Base-by-base conservation (phyloP, 805 yeast species). In the Yarrowia deformans region DNA sequence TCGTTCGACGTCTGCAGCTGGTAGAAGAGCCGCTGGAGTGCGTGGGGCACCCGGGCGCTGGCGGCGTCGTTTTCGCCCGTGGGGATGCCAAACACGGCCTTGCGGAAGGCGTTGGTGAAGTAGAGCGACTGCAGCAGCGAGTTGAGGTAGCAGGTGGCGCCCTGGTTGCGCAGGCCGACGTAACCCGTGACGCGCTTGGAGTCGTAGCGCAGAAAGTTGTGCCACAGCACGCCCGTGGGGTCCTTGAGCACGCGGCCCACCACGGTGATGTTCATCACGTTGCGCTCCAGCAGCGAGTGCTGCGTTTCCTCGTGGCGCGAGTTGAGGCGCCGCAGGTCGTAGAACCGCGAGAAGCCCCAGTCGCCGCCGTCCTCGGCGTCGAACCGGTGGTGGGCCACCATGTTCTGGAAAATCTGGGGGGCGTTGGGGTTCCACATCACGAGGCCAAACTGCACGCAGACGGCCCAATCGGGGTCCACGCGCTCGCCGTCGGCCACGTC, bases 91-190 rank as follows among this genome's bases (percentile, higher is more conserved):
- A 91, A 94, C 2, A 95, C 98, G 69, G 93, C 85, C 74, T 87
- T 87, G 71, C 98, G 84, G 79, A 95, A 95, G 39, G 82, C 81
- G 72, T 87, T 87, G 0, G 99, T 95, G 75, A 91, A 91, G 77
- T 84, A 95, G 73, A 95, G 90, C 12, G 97, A 90, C 78, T 95
- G 99, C 68, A 95, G 79, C 70, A 95, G 82, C 0, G 98, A 94
- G 77, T 95, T 95, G 76, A 95, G 84, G 79, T 95, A 95, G 78
- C 99, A 95, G 0, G 99, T 95, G 1, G 99, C 99, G 72, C 99
- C 99, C 80, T 95, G 99, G 76, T 95, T 95, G 72, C 87, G 89
- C 71, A 95, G 85, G 0, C 99, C 99, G 9, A 93, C 97, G 76
- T 84, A 93, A 0, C 98, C 98, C 0, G 98, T 91, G 67, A 82